Base-by-base conservation (phyloP, 2,329 filamentous ascomycete species). In the Neodidymelliopsis sp. region DNA sequence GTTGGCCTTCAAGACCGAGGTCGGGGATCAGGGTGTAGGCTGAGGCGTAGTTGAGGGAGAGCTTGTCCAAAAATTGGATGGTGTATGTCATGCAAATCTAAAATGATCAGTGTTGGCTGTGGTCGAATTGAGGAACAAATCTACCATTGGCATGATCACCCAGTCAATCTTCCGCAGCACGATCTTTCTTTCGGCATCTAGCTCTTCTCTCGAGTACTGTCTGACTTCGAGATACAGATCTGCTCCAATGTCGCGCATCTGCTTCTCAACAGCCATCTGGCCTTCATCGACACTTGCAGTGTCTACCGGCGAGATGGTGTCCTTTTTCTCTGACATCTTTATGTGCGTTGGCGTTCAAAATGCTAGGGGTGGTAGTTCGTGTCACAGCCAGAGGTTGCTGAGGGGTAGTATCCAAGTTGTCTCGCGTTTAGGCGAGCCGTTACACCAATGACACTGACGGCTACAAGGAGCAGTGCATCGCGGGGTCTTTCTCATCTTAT, bases 71-170 rank as follows among this genome's bases (percentile, higher is more conserved):
- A 51, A 78, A 79, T 56, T 79, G 77, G 24, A 79, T 77, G 13
- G 69, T 75, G 58, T 79, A 79, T 6, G 75, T 76, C 25, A 70
- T 67, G 44, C 66, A 71, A 11, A 73, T 72, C 70, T 73, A 22
- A 13, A 12, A 12, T 31, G 3, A 24, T 50, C 11, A 50, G 47
- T 24, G 7, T 9, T 20, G 16, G 2, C 10, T 22, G 25, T 10
- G 15, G 10, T 7, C 2, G 8, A n/a, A 4, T 5, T 16, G 8
- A 16, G 15, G 4, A 10, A n/a, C 11, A 16, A 28, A 47, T 18
- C 3, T 58, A 77, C 75, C 58, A 79, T 76, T 6, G 77, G 77
- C 70, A 79, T 72, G 27, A 79, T 75, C 10, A 77, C 70, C 69
- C 71, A 74, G 49, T 79, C 77, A 13, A 79, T 69, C 54, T 78